Base-by-base conservation (phyloP, 73 alveolate genomes). In the Diophrys appendiculata region DNA sequence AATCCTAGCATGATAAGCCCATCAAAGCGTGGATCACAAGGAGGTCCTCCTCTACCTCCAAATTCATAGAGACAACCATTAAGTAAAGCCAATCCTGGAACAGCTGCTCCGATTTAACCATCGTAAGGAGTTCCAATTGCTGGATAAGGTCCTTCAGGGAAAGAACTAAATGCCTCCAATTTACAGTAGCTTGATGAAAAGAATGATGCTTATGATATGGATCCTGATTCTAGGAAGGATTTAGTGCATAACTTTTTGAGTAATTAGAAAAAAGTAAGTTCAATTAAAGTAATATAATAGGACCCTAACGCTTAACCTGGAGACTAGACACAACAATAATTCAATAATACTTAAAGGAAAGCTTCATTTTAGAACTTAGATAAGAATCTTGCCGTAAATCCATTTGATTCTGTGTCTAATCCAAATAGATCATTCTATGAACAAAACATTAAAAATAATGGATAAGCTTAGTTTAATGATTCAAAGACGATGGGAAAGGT, bases 371-470 rank as follows among this genome's bases (percentile, higher is more conserved):
- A 30, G 43, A 55, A 54, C 32, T 8, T 73, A n/a, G 80, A 82
- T 60, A 65, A 54, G 1, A 69, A 82, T 60, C 31, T 72, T 56
- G 80, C 33, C 18, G 35, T 82, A 69, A 77, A 29, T 30, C 90
- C 90, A 14, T 82, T 65, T 64, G 90, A 82, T 54, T 73, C 84
- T 74, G 84, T 82, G 29, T 53, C 80, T 54, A 82, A 82, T 32
- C 84, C 90, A 0, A 69, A 69, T 55, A 35, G 54, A 69, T 79
- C 88, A 2, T 71, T 79, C 28, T 65, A 72, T 24, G 55, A 69
- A 33, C 68, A 54, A 24, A 35, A 75, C 13, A 72, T 28, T 8
- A 60, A 68, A 70, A 30, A 72, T n/a, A 25, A 26, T 8, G 81
- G 82, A 23, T 52, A 22, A 32, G 54, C 81, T 8, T 0, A 22